Evolutionary conservation across 305 asterid genomes (phyloP), one percentile per base, ranked within the genome.

Genomic region (Solanum aculeatissimum): DNA sequence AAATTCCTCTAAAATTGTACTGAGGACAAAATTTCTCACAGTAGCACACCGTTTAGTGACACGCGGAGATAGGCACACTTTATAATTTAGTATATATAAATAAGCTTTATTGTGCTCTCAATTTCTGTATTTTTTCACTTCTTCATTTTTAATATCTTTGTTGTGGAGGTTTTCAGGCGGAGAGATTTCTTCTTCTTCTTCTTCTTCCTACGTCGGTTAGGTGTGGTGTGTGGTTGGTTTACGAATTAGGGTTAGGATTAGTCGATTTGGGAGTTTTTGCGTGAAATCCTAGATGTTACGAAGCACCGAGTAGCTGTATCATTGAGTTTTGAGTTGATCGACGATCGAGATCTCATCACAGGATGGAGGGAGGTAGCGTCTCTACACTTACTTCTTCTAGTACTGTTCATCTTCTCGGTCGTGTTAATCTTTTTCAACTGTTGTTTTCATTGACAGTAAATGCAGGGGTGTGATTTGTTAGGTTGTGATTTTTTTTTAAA

Each of bases 281-380:
- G 82, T 58, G 70, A 85, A 88, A 89, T 84, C 88, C 94, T 91
- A 92, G 94, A 90, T 54, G 82, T 74, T 83, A 89, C 91, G 98
- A 92, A 89, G 92, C 91, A 92, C 83, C 85, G 62, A 58, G 89
- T 88, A 85, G 88, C 86, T 84, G 80, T 85, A 87, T 93, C 84
- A 86, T 86, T 89, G 86, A 90, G 93, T 87, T 87, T 35, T 89
- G 89, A 92, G 91, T 91, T 93, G 91, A 92, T 92, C 92, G 89
- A 88, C 89, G 92, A 92, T 92, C 89, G 89, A 93, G 91, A 91
- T 91, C 93, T 95, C 90, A 87, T 95, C 98, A 88, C 93, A 92
- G 97, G 91, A 97, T 97, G 99, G 99, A 95, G 97, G 98, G 98
- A 97, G 96, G 98, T 95, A 94, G 96, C 98, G 94, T 94, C 93